A percentile compares a stretch with the other conserved stretches of the same genome.
These are phyloP conservation scores for Lactifluus volemus DNA, from an alignment of 768 basidiomycete species.

Conservation along the genomic window DNA sequence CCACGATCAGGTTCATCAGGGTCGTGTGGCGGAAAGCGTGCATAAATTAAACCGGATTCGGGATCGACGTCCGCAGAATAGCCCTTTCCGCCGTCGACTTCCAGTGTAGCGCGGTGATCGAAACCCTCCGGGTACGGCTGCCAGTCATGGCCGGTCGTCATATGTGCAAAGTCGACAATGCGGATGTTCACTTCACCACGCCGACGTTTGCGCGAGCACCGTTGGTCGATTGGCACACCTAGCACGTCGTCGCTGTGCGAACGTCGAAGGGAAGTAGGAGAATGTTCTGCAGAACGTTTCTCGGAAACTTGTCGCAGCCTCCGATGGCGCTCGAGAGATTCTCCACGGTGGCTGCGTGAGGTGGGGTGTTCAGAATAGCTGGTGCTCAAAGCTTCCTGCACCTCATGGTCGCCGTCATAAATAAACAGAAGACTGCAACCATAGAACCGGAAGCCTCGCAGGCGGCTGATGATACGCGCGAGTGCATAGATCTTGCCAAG, in stretches of 20 bases:
- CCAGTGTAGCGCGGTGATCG: conserved; percentile 32
- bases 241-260: conserved; percentile 77
- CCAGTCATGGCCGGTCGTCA: conserved; percentile 93
- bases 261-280: conserved; percentile 42
- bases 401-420: conserved; percentile 90
- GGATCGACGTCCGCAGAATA: conserved; percentile 79
- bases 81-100: conserved; percentile 53
- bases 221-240: conserved; percentile 54
- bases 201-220: conserved; percentile 56
- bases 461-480: conserved; percentile 77
- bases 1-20: conserved; percentile 87
- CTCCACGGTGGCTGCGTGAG: conserved; percentile 60
- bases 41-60: conserved; percentile 75
- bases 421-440: conserved; percentile 95
- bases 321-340: conserved; percentile 56
- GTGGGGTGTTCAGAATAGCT: conserved; percentile 59
- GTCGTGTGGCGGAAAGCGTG: conserved; percentile 91
- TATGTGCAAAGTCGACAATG: conserved; percentile 97
- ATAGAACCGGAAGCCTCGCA: conserved; percentile 97
- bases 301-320: conserved; percentile 10
- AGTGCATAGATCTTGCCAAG: conserved; percentile 91
- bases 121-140: conserved; percentile 48
- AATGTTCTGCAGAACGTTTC: neutral
- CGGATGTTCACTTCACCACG: conserved; percentile 92
- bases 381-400: conserved; percentile 65